These are phyloP conservation scores for Suillus bovinus DNA, from an alignment of 768 basidiomycete genomes.

Conservation along the genomic window DNA sequence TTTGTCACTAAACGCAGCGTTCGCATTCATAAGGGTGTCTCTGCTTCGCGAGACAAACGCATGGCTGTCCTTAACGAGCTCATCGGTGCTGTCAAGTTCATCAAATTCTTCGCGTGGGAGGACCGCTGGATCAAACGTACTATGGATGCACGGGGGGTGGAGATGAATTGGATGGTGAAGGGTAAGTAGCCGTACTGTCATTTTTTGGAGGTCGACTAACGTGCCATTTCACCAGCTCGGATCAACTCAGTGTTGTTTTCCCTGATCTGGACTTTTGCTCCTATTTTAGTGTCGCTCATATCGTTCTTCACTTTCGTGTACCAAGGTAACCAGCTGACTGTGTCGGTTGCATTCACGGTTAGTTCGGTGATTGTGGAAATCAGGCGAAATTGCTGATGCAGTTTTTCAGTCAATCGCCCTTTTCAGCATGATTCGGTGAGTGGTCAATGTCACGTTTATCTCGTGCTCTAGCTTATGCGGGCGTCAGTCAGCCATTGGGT, in stretches of 20 bases:
- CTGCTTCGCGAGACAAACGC: conserved; percentile 40
- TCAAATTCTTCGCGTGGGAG: conserved; percentile 47
- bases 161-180: conserved; percentile 32
- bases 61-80: conserved; percentile 48
- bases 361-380: conserved; percentile 20
- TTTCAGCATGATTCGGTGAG: conserved; percentile 82
- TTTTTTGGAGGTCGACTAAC: not conserved
- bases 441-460: conserved; percentile 6
- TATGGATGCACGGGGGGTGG: conserved; percentile 54
- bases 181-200: not conserved
- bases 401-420: conserved; percentile 64
- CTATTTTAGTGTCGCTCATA: conserved; percentile 77
- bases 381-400: conserved; percentile 1
- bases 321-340: conserved; percentile 71
- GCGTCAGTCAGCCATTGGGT: conserved; percentile 62
- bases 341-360: conserved; percentile 84
- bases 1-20: conserved; percentile 39
- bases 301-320: conserved; percentile 76
- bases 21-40: conserved; percentile 34
- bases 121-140: conserved; percentile 43
- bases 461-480: not conserved
- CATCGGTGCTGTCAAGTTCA: conserved; percentile 41
- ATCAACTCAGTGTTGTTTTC: conserved; percentile 74
- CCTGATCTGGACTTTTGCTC: conserved; percentile 72
- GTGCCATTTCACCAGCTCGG: conserved; percentile 45